A percentile compares a stretch with the other conserved stretches of the same genome.
Conservation (phyloP, 371 early-diverging fungal species). For the Smittium mucronatum region DNA sequence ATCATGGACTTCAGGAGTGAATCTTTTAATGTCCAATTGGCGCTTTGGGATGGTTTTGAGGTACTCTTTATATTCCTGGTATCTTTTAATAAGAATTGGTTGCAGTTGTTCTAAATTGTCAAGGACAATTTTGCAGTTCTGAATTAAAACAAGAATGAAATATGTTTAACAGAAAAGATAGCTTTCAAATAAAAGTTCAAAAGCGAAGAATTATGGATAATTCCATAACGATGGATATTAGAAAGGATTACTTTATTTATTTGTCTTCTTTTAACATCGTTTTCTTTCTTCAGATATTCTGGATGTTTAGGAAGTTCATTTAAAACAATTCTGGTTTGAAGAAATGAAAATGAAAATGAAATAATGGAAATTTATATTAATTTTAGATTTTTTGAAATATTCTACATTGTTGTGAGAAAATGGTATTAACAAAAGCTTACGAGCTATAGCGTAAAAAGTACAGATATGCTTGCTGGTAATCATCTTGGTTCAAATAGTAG, state of each 20-base stretch:
- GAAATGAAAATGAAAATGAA: conserved; percentile 9
- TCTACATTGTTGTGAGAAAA: background rate
- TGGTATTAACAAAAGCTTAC: background rate
- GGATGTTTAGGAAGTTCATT: conserved; percentile 31
- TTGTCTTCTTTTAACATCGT: conserved; percentile 19
- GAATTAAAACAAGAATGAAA: no score
- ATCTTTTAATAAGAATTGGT: conserved; percentile 22
- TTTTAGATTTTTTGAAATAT: background rate
- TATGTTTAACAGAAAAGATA: background rate
- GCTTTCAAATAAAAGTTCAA: background rate
- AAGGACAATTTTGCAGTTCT: conserved; percentile 21
- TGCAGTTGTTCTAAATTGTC: conserved; percentile 25
- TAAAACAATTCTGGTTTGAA: conserved; percentile 21
- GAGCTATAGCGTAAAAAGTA: conserved; percentile 23
- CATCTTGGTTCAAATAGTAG: conserved; percentile 23
- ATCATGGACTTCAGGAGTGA: background rate
- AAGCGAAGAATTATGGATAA: background rate
- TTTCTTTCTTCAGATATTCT: conserved; percentile 24
- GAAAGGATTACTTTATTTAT: conserved; percentile 11
- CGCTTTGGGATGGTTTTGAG: conserved; percentile 24
- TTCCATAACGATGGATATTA: background rate
- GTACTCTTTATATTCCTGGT: conserved; percentile 27
- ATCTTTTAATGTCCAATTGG: conserved; percentile 3
- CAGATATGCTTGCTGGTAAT: conserved; percentile 32
- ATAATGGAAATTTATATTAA: background rate